phyloP scores from a whole-genome alignment of 176 grass and related monocot genomes.

The Oryza meyeriana region DNA sequence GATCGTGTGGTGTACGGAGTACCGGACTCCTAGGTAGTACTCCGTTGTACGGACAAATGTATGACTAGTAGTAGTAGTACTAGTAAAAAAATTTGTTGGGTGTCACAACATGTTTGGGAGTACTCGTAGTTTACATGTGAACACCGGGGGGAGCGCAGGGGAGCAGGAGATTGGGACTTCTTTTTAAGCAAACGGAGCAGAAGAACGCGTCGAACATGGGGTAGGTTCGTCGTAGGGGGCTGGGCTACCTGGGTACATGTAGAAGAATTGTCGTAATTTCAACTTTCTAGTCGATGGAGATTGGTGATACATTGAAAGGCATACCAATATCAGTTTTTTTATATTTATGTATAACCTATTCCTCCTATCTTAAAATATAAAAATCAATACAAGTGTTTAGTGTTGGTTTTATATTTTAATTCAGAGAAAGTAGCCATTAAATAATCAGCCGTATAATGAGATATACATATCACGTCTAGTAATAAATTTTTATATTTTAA shows the following conservation, averaged over 20 bases:
- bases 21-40: not conserved
- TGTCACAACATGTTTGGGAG: not conserved
- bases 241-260: not conserved
- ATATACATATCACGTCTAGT: too few species aligned
- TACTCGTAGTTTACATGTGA: not conserved
- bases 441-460: too few species aligned
- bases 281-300: not conserved
- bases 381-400: too few species aligned
- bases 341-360: not conserved
- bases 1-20: not conserved
- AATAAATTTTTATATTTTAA: too few species aligned
- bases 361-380: too few species aligned
- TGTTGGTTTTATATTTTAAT: too few species aligned
- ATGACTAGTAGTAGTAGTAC: not conserved
- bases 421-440: too few species aligned
- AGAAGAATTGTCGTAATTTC: not conserved
- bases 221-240: constrained; percentile 7
- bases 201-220: not conserved
- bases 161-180: not conserved
- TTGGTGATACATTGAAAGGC: not conserved
- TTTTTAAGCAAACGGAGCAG: not conserved
- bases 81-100: not conserved
- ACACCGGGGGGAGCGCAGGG: not conserved
- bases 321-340: not conserved
- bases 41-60: not conserved